These are phyloP conservation scores for Penicillium waksmanii DNA, from an alignment of 495 filamentous ascomycete genomes.

Conservation along the genomic window DNA sequence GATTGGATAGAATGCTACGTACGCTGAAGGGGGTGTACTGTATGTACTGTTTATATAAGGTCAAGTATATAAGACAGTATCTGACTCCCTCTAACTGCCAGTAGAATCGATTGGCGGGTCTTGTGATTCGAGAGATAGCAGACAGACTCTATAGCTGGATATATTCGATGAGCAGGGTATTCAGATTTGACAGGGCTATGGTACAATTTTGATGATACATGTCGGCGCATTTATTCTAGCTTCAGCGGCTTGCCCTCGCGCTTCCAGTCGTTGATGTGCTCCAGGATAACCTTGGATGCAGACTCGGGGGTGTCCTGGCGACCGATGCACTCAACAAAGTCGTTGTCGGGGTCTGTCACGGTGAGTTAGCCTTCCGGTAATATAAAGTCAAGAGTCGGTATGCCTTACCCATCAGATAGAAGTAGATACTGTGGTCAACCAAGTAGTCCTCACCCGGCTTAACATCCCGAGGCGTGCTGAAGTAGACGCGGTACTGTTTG, in stretches of 20 bases:
- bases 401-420: conserved; percentile 88
- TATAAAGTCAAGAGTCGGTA: not conserved
- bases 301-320: conserved; percentile 88
- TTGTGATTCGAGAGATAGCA: no score
- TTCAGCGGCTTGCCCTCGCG: conserved; percentile 53
- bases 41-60: no score
- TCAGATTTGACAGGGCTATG: conserved; percentile 29
- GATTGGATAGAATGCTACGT: no score
- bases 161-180: conserved; percentile 35
- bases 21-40: no score
- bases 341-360: conserved; percentile 81
- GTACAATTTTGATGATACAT: conserved; percentile 37
- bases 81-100: no score
- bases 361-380: conserved; percentile 10
- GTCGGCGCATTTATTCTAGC: conserved; percentile 32
- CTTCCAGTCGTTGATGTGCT: conserved; percentile 92
- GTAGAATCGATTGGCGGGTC: no score
- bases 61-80: no score
- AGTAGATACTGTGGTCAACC: conserved; percentile 99
- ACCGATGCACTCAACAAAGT: conserved; percentile 97
- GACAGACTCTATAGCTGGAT: not conserved
- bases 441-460: conserved; percentile 94
- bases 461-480: conserved; percentile 85
- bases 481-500: conserved; percentile 96
- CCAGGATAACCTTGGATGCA: conserved; percentile 79